These are phyloP conservation scores for Penicillium sp. DNA, from an alignment of 2,329 filamentous ascomycete genomes.

Conservation along the genomic window DNA sequence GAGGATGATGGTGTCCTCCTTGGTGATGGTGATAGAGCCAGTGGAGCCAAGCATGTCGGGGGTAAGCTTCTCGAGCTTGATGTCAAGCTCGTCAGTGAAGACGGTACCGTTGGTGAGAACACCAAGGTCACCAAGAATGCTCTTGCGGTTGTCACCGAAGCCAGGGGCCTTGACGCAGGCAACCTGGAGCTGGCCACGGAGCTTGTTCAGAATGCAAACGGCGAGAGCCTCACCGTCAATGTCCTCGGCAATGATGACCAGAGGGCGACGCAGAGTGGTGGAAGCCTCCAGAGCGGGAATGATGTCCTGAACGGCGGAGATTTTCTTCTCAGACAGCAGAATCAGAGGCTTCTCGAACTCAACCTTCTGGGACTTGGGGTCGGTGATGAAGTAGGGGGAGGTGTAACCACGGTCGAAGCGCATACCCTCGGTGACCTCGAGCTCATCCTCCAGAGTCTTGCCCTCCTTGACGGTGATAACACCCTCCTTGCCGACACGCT, in stretches of 20 bases:
- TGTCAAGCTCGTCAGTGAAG: slow-evolving; percentile 96
- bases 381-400: slow-evolving; percentile 99
- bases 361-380: slow-evolving; percentile 96
- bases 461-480: slow-evolving; percentile 99
- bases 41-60: slow-evolving; percentile 94
- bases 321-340: slow-evolving; percentile 99
- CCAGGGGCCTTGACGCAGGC: slow-evolving; percentile 98
- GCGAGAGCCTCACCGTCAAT: slow-evolving; percentile 98
- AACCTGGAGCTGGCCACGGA: slow-evolving; percentile 97
- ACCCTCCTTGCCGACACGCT: slow-evolving; percentile 99
- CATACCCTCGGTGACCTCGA: slow-evolving; percentile 99
- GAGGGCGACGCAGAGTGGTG: slow-evolving; percentile 88
- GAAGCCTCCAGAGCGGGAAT: slow-evolving; percentile 97
- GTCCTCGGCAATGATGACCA: slow-evolving; percentile 98
- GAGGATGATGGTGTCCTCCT: slow-evolving; percentile 98
- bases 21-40: slow-evolving; percentile 98
- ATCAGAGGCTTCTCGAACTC: slow-evolving; percentile 99
- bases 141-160: slow-evolving; percentile 99
- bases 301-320: slow-evolving; percentile 98
- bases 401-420: slow-evolving; percentile 98
- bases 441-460: slow-evolving; percentile 96
- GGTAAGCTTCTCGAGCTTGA: slow-evolving; percentile 98
- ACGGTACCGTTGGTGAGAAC: slow-evolving; percentile 95
- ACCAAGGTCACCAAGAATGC: slow-evolving; percentile 93
- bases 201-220: slow-evolving; percentile 99